Base-by-base conservation (phyloP, 805 yeast species). In the Yarrowia sp. region DNA sequence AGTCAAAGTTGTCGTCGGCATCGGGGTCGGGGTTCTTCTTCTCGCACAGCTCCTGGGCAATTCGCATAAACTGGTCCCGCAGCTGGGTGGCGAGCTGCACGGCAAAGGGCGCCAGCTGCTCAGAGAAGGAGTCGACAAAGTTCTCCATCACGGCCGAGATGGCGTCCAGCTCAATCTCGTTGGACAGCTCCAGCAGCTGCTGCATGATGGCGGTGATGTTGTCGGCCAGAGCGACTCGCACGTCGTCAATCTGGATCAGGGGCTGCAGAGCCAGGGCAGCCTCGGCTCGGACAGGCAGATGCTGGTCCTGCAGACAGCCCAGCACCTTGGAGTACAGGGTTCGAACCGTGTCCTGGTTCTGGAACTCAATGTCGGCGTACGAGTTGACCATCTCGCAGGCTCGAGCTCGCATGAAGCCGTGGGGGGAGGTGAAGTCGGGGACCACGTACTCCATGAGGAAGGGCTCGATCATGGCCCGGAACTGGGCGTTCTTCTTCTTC, bases 121-220 rank as follows among this genome's bases (percentile, higher is more conserved):
- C 90, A 6, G 96, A 84, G 77, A 89, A 95, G 69, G 85, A 86
- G 74, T 93, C 97, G 38, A 94, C 98, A 75, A 95, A 89, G 73
- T 93, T 97, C 80, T 94, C 98, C 89, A 94, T 92, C 8, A 94
- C 97, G 30, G 89, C 90, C 24, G 96, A 86, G 36, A 95, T 84
- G 1, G 92, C 85, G 74, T 95, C 99, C 68, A 89, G 87, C 73
- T 94, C 99, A 71, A 93, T 86, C 69, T 87, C 87, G 74, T 91
- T 88, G 4, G 96, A 87, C 55, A 94, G 79, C 10, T 83, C 84
- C 71, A 94, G 80, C 68, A 95, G 80, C 71, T 85, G 87, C 70
- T 92, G 91, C 91, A 95, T 91, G 0, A 93, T 86, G 43, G 90
- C 90, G 39, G 93, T 84, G 68, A 94, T 89, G 53, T 88, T 86